These are phyloP conservation scores for Xylariaceae sp. DNA, from an alignment of 2,329 filamentous ascomycete genomes.

Conservation along the genomic window DNA sequence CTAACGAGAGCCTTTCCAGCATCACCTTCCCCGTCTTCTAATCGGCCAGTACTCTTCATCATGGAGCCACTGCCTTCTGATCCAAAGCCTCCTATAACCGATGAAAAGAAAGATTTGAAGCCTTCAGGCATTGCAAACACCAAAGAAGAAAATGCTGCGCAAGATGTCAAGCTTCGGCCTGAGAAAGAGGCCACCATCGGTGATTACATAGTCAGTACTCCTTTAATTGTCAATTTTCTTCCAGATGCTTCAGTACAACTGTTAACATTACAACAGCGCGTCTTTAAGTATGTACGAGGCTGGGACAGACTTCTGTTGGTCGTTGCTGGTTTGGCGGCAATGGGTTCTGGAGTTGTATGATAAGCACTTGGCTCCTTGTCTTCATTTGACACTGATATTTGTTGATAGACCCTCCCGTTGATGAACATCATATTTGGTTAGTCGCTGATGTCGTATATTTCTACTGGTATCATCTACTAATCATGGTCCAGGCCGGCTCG, in stretches of 20 bases:
- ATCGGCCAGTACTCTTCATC: too few species aligned
- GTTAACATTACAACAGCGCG: slow-evolving; percentile 34
- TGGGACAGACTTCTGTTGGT: slow-evolving; percentile 48
- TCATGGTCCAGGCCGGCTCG: slow-evolving; percentile 40
- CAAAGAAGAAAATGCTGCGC: slow-evolving; percentile 28
- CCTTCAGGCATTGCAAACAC: slow-evolving; percentile 9
- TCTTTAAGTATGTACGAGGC: slow-evolving; percentile 52
- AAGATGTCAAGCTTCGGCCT: slow-evolving; percentile 36
- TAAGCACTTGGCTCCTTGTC: neutral
- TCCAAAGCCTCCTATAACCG: slow-evolving; percentile 3
- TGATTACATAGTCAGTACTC: slow-evolving; percentile 40
- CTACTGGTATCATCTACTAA: too few species aligned
- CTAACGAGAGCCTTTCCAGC: too few species aligned
- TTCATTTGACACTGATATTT: neutral
- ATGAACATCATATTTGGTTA: slow-evolving; percentile 58
- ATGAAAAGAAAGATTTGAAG: neutral
- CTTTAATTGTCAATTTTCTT: neutral
- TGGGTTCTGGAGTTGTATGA: slow-evolving; percentile 46
- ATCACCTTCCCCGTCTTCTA: too few species aligned
- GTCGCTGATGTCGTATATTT: slow-evolving; percentile 8
- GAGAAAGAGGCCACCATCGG: slow-evolving; percentile 43
- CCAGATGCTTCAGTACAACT: neutral
- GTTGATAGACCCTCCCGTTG: slow-evolving; percentile 47
- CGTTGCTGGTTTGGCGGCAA: slow-evolving; percentile 44
- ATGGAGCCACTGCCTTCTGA: slow-evolving; percentile 22